phyloP scores from a whole-genome alignment of 441 rosid species.

The Populus hybrid region DNA sequence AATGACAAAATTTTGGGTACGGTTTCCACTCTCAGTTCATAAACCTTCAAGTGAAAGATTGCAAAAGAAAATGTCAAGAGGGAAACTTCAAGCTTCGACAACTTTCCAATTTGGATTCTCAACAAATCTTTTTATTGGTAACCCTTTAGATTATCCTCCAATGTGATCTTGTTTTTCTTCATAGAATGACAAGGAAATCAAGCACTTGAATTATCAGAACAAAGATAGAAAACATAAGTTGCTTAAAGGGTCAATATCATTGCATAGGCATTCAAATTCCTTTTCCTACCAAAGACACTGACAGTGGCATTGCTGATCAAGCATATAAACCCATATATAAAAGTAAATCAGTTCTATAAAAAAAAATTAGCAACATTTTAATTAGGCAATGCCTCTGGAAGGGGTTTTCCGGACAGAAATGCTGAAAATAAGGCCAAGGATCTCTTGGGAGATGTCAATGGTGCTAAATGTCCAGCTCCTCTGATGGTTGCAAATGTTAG shows the following conservation, averaged over 20 bases:
- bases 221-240: too few species aligned
- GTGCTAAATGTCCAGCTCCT: slow-evolving; percentile 53
- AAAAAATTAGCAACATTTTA: not conserved
- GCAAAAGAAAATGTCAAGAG: too few species aligned
- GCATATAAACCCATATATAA: not conserved
- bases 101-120: too few species aligned
- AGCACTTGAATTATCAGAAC: too few species aligned
- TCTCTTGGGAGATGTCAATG: slow-evolving; percentile 46
- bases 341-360: not conserved
- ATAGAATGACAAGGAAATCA: too few species aligned
- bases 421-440: slow-evolving; percentile 39
- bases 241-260: not conserved
- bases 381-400: slow-evolving; percentile 23
- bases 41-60: too few species aligned
- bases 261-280: not conserved
- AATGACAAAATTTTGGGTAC: too few species aligned
- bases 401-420: slow-evolving; percentile 40
- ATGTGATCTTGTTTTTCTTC: too few species aligned
- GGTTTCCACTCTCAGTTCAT: too few species aligned
- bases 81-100: too few species aligned
- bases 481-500: slow-evolving; percentile 49
- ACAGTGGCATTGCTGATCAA: not conserved
- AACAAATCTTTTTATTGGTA: too few species aligned
- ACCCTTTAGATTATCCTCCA: too few species aligned
- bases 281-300: not conserved